Evolutionary conservation across 306 rosid genomes (phyloP).

Genomic region (Neltuma alba): DNA sequence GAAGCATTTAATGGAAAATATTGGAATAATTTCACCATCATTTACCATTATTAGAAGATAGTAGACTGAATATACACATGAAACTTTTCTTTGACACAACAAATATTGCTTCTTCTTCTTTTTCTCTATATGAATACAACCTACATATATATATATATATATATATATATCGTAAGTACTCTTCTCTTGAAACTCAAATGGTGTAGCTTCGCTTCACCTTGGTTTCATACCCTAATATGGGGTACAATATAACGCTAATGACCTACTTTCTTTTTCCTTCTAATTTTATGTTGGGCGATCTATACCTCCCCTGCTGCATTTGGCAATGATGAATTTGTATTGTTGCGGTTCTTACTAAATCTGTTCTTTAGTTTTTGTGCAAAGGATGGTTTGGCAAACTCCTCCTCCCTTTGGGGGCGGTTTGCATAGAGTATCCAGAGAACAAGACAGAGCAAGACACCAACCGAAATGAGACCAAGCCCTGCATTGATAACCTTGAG

Average conservation of each 20-base stretch:
- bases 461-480: conserved; percentile 72
- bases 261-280: not conserved
- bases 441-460: conserved; percentile 82
- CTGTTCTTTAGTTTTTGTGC: conserved; percentile 43
- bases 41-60: not conserved
- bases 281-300: conserved; percentile 14
- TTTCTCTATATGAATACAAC: not conserved
- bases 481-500: conserved; percentile 78
- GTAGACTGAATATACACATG: not conserved
- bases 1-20: not conserved
- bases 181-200: conserved; percentile 39
- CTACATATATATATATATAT: not conserved
- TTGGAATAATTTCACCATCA: not conserved
- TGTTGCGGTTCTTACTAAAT: conserved; percentile 23
- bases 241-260: not conserved
- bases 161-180: no score
- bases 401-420: conserved; percentile 92
- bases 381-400: conserved; percentile 57
- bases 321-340: conserved; percentile 37
- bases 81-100: not conserved
- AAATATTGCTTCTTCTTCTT: not conserved
- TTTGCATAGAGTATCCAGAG: conserved; percentile 85
- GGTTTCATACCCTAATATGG: conserved; percentile 41
- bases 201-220: conserved; percentile 71
- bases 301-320: conserved; percentile 37